Evolutionary conservation across 495 filamentous ascomycete species (phyloP).

Genomic region (Rhypophila decipiens): DNA sequence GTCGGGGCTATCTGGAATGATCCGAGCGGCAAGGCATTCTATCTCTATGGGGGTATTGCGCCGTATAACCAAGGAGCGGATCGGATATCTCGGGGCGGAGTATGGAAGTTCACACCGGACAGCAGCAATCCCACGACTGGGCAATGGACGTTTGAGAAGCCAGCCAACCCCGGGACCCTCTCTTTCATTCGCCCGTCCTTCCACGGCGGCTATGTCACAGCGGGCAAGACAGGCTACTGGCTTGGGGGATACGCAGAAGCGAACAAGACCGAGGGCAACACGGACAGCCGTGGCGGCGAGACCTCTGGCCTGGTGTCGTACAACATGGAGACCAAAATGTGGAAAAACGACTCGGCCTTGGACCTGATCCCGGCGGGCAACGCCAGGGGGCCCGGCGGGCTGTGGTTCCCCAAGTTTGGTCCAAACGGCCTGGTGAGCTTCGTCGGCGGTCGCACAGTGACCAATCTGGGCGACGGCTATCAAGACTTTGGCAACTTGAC

Average conservation of each 20-base stretch:
- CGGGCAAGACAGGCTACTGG: constrained; percentile 5
- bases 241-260: constrained; percentile 8
- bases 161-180: not conserved
- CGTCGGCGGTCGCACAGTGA: constrained; percentile 17
- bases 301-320: constrained; percentile 14
- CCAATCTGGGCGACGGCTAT: not conserved
- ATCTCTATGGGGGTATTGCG: constrained; percentile 28
- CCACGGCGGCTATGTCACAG: constrained; percentile 4
- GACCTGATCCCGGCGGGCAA: constrained; percentile 2
- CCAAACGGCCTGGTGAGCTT: constrained; percentile 26
- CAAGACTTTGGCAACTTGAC: constrained; percentile 9
- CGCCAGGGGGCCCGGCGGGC: constrained; percentile 10
- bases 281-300: not conserved
- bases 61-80: not conserved
- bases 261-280: not conserved
- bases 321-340: constrained; percentile 12
- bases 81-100: constrained; percentile 8
- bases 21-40: constrained; percentile 18
- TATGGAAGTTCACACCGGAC: constrained; percentile 31
- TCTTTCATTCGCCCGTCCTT: not conserved
- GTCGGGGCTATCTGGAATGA: constrained; percentile 21
- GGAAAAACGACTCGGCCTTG: constrained; percentile 1
- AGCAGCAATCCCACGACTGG: constrained; percentile 28
- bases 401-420: constrained; percentile 20
- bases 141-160: constrained; percentile 19